phyloP scores from a whole-genome alignment of 148 eudicot genomes.

The Nyssa sinensis region DNA sequence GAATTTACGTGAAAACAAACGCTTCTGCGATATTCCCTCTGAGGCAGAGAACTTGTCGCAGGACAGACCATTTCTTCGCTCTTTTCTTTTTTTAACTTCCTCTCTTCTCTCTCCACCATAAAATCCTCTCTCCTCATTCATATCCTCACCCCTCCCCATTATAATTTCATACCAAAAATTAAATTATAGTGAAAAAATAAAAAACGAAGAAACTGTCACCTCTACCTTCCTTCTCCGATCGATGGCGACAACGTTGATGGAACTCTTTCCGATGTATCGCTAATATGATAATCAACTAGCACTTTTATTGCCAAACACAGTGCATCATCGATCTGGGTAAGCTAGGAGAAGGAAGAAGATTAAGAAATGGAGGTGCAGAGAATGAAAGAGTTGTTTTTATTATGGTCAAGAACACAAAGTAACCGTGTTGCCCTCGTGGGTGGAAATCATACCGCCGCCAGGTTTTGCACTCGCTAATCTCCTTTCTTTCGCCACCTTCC shows the following conservation, averaged over 20 bases:
- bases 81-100: background rate
- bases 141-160: constrained; percentile 14
- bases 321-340: constrained; percentile 28
- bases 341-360: constrained; percentile 13
- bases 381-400: constrained; percentile 36
- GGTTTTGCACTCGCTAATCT: constrained; percentile 58
- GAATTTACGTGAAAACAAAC: constrained; percentile 3
- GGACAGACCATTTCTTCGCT: constrained; percentile 8
- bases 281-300: constrained; percentile 8
- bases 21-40: background rate
- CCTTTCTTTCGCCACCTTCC: no score
- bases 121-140: constrained; percentile 9
- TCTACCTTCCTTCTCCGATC: constrained; percentile 17
- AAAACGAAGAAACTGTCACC: background rate
- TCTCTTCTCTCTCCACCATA: background rate
- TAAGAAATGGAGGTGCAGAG: constrained; percentile 47
- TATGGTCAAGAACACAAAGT: constrained; percentile 29
- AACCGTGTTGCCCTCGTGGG: constrained; percentile 50
- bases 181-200: background rate
- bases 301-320: constrained; percentile 9
- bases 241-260: constrained; percentile 11
- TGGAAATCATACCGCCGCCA: constrained; percentile 65
- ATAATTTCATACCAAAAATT: background rate
- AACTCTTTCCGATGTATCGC: no score
- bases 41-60: constrained; percentile 8